Evolutionary conservation across 129 eudicot species (phyloP), one percentile per base, ranked within the genome.

Genomic region (Deinandra increscens): DNA sequence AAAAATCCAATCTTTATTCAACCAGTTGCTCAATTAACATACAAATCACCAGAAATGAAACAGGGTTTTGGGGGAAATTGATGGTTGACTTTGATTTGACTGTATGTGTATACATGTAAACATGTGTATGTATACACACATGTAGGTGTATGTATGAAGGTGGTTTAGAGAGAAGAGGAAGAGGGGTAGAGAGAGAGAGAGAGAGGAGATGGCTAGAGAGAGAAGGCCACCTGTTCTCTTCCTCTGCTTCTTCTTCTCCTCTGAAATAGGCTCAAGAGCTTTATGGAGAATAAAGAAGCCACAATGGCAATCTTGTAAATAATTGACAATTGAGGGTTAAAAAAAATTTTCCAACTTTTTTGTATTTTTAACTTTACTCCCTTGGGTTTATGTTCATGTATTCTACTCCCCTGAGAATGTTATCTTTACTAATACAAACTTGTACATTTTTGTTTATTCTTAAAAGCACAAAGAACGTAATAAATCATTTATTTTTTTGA

Each of bases 161-260:
- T 29, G 44, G 29, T 55, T 50, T 34, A 44, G 80, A 48, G 76
- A 53, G 82, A 75, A 41, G 79, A 39, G 80, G 72, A 80, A 72
- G 84, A 55, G 79, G 69, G 41, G 38, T 68, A 69, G 66, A 76
- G 31, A 49, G 63, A 74, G 66, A 76, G 81, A 72, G 66, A 76
- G 81, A 72, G 66, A 76, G 81, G 66, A 53, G 79, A n/a, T n/a
- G n/a, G n/a, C n/a, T n/a, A 76, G 31, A 49, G 63, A 74, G 66
- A 76, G 81, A 72, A 53, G 79, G 64, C 77, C 65, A 74, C 73
- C 81, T 59, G 73, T 78, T 66, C 60, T 69, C 75, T 70, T 73
- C 84, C 69, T 48, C 31, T 26, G 31, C 31, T 26, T 26, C 84
- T 75, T 53, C 75, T 81, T 75, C 81, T 74, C 41, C 83, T 58